Evolutionary conservation across 306 rosid species (phyloP), one percentile per base, ranked within the genome.

Genomic region (Lagenaria siceraria): DNA sequence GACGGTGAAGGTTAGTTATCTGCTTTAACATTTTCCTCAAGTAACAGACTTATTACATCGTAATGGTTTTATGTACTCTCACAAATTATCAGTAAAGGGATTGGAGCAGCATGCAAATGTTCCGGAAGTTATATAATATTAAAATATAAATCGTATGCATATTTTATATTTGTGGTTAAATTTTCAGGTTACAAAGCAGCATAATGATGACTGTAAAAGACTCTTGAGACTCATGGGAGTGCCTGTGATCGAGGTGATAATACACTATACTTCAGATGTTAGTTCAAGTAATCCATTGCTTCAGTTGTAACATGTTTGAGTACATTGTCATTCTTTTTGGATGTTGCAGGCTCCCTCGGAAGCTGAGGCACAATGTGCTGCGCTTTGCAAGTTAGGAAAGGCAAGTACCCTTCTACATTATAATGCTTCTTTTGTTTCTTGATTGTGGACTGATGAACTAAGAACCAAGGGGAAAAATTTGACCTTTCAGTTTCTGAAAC

Each of bases 321-420:
- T 43, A 22, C 55, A 42, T 13, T 43, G 56, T 56, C 24, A 70
- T 70, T 38, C 29, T 77, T 81, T 69, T 87, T 63, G 80, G 71
- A 66, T 84, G 83, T 79, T 68, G 68, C 89, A 92, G 97, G 98
- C 98, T 77, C 97, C 97, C 58, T 95, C 98, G 10, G 98, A 95
- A 88, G 98, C 98, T 52, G 98, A 95, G 87, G 97, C 98, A 76
- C 97, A 95, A 77, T 95, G 98, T 81, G 96, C 97, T 80, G 90
- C 88, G 12, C 95, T 95, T 88, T 92, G 98, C 88, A 95, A 92
- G 78, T 80, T 89, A 29, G 97, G 92, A 83, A 92, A 87, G 96
- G 97, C 86, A 87, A 80, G 98, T 81, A 77, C 64, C 79, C 78
- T 58, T 69, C 58, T 56, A 5, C 60, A 25, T 64, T 48, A 31